phyloP scores from a whole-genome alignment of 1,284 basidiomycete species.

The Chiua sp. region DNA sequence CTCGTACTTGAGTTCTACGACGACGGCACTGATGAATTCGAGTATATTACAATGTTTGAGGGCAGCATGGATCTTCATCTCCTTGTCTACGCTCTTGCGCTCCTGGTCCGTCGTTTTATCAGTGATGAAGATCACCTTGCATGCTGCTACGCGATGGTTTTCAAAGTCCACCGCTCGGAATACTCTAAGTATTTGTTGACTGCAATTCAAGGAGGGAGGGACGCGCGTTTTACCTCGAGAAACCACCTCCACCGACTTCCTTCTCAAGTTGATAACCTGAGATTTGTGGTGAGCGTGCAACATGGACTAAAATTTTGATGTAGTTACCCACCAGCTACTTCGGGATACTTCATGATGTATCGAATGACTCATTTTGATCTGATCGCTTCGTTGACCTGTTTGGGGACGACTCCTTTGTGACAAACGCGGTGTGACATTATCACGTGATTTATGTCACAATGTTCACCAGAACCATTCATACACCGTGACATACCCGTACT shows the following conservation, averaged over 20 bases:
- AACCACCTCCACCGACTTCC: slow-evolving; percentile 85
- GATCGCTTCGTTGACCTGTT: background rate
- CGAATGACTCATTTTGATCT: too few species aligned
- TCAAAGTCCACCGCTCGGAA: slow-evolving; percentile 78
- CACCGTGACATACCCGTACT: too few species aligned
- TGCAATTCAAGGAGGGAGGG: slow-evolving; percentile 1
- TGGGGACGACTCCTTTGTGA: slow-evolving; percentile 26
- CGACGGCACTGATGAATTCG: slow-evolving; percentile 80
- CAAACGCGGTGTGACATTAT: slow-evolving; percentile 28
- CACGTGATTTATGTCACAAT: slow-evolving; percentile 17
- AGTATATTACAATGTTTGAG: slow-evolving; percentile 87
- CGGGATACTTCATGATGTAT: slow-evolving; percentile 34
- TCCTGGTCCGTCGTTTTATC: slow-evolving; percentile 63
- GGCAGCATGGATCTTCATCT: slow-evolving; percentile 89
- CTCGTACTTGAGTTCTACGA: slow-evolving; percentile 73
- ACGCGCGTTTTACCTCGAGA: slow-evolving; percentile 69
- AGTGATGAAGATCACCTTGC: slow-evolving; percentile 80
- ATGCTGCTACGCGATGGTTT: slow-evolving; percentile 76
- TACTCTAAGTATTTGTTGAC: slow-evolving; percentile 56
- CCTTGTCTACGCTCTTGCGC: slow-evolving; percentile 87
- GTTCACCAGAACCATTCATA: too few species aligned
- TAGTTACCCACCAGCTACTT: slow-evolving; percentile 30
- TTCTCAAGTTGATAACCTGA: slow-evolving; percentile 74
- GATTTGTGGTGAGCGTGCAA: background rate
- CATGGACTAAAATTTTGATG: background rate